Base-by-base conservation (phyloP, 108 stramenopile species). In the Nitzschia sp. region DNA sequence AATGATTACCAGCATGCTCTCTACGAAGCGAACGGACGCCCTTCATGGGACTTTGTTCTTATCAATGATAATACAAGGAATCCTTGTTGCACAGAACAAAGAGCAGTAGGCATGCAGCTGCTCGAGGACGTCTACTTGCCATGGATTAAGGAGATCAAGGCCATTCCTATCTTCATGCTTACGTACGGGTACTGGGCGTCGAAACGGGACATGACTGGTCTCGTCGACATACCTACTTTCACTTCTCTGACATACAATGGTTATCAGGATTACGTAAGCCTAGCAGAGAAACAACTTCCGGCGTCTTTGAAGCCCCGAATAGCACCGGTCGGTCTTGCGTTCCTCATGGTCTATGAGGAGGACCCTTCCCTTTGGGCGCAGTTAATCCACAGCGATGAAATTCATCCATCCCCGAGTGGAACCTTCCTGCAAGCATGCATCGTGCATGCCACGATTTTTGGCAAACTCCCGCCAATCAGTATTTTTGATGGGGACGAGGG, bases 321-420 rank as follows among this genome's bases (percentile, higher is more conserved):
- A n/a, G 83, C 83, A 16, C 83, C 83, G 9, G 76, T 80, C 4
- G 78, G 79, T 23, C 57, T 78, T 4, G 83, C 79, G 13, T 84
- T 70, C 74, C 45, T 80, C n/a, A 46, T 72, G 36, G 65, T 84
- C 1, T 80, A 60, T 53, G 76, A 80, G 58, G 76, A 80, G 48
- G 60, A 66, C 53, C 46, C 31, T 17, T 68, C 28, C 17, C 17
- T 84, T 19, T 80, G 83, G 79, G 58, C 1, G 9, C 69, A 72
- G 9, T 58, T 84, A n/a, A 76, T 79, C 41, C 70, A 84, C 61
- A 64, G 45, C 17, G 78, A 84, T 72, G 48, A 70, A 48, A 66
- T 84, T 16, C 83, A 84, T 62, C 36, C 72, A 8, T 73, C 76
- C 15, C 75, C 75, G 25, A 45, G 30, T 54, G 82, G 82, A 45